Evolutionary conservation across 2,329 filamentous ascomycete genomes (phyloP).

Genomic region (Ramularia collo-cygni): DNA sequence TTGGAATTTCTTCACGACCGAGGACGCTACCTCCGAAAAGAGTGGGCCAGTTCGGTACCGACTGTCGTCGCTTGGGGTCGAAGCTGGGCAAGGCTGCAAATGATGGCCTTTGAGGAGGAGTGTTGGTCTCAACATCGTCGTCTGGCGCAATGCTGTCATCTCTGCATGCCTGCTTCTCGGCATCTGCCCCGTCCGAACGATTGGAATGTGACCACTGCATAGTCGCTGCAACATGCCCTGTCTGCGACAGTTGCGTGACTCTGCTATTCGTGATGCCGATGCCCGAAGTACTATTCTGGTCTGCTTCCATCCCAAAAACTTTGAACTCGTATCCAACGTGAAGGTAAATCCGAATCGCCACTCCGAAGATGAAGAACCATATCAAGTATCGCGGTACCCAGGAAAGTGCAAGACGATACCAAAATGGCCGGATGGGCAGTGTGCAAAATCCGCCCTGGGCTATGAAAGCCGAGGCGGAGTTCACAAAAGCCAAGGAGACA

Average conservation of each 20-base stretch:
- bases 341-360: constrained; percentile 64
- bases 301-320: constrained; percentile 29
- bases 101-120: background rate
- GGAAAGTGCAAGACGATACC: constrained; percentile 61
- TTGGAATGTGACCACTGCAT: constrained; percentile 11
- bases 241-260: background rate
- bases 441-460: constrained; percentile 64
- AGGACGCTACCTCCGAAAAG: constrained; percentile 11
- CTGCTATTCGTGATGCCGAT: constrained; percentile 4
- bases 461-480: constrained; percentile 48
- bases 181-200: constrained; percentile 9
- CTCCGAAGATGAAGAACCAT: constrained; percentile 54
- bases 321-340: constrained; percentile 51
- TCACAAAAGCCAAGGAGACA: constrained; percentile 58
- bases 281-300: constrained; percentile 17
- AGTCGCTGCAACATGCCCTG: constrained; percentile 2
- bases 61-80: constrained; percentile 14
- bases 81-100: background rate
- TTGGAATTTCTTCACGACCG: background rate
- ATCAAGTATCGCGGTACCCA: constrained; percentile 72
- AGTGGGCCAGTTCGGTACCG: constrained; percentile 17
- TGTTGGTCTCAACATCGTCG: constrained; percentile 9
- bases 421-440: constrained; percentile 58
- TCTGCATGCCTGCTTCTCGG: constrained; percentile 18
- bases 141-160: constrained; percentile 22